Evolutionary conservation across 2,329 filamentous ascomycete genomes (phyloP).

Genomic region (Coleophoma eucalyptorum): DNA sequence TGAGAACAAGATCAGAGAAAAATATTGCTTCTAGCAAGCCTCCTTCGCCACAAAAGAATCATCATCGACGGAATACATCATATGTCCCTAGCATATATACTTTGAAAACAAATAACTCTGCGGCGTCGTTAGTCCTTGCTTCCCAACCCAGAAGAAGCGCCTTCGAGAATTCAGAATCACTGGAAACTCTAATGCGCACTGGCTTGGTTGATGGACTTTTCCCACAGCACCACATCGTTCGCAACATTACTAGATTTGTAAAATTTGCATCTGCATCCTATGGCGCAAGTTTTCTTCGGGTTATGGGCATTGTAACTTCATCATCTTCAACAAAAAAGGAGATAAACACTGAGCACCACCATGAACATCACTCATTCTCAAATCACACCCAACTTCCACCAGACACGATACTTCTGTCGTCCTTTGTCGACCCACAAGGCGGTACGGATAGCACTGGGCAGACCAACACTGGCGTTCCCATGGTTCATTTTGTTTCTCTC

Average conservation of each 20-base stretch:
- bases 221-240: conserved; percentile 53
- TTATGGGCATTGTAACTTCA: conserved; percentile 57
- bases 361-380: conserved; percentile 60
- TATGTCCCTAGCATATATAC: conserved; percentile 53
- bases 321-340: conserved; percentile 32
- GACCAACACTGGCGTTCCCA: conserved; percentile 46
- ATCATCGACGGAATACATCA: conserved; percentile 23
- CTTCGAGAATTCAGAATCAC: conserved; percentile 19
- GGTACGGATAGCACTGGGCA: conserved; percentile 45
- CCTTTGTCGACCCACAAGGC: conserved; percentile 50
- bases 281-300: conserved; percentile 57
- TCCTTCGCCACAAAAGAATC: conserved; percentile 20
- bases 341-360: conserved; percentile 35
- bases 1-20: conserved; percentile 31
- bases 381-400: conserved; percentile 57
- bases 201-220: conserved; percentile 56
- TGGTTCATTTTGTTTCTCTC: conserved; percentile 53
- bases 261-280: conserved; percentile 65
- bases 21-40: conserved; percentile 20
- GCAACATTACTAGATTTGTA: conserved; percentile 62
- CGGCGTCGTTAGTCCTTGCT: conserved; percentile 22
- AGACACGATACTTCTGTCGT: conserved; percentile 53
- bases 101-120: conserved; percentile 42
- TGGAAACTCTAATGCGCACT: conserved; percentile 30
- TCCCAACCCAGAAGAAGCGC: conserved; percentile 26